phyloP scores from a whole-genome alignment of 495 filamentous ascomycete species.

The Aspergillus egyptiacus region DNA sequence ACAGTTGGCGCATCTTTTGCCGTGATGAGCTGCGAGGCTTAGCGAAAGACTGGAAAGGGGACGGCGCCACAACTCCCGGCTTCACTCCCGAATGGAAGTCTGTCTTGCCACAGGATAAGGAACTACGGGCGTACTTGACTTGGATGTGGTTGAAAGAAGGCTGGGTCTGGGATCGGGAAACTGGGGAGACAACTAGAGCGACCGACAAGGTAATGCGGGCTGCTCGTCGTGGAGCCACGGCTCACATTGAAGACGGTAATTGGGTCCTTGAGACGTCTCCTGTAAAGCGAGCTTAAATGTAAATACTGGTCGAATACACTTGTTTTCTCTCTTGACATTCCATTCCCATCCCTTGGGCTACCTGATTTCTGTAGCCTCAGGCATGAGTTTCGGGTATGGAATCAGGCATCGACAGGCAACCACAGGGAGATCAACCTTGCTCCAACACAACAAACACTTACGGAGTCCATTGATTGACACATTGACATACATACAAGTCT shows the following conservation, averaged over 20 bases:
- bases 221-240: conserved; percentile 54
- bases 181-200: conserved; percentile 56
- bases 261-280: conserved; percentile 39
- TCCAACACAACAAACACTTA: neutral
- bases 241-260: conserved; percentile 53
- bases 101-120: conserved; percentile 81
- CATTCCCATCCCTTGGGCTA: too few species aligned
- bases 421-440: neutral
- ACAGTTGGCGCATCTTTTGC: conserved; percentile 93
- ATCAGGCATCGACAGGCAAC: too few species aligned
- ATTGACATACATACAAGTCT: too few species aligned
- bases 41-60: conserved; percentile 56
- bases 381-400: too few species aligned
- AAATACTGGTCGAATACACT: too few species aligned
- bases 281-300: conserved; percentile 19
- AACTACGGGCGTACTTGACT: conserved; percentile 74
- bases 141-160: conserved; percentile 93
- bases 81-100: conserved; percentile 75
- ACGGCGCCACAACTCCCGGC: conserved; percentile 16
- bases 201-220: conserved; percentile 50
- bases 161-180: conserved; percentile 70
- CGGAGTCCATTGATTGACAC: too few species aligned
- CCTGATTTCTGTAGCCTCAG: too few species aligned
- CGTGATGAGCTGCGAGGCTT: conserved; percentile 66
- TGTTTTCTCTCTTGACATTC: too few species aligned